These are phyloP conservation scores for Lumnitzera racemosa DNA, from an alignment of 345 rosid species.

Conservation along the genomic window DNA sequence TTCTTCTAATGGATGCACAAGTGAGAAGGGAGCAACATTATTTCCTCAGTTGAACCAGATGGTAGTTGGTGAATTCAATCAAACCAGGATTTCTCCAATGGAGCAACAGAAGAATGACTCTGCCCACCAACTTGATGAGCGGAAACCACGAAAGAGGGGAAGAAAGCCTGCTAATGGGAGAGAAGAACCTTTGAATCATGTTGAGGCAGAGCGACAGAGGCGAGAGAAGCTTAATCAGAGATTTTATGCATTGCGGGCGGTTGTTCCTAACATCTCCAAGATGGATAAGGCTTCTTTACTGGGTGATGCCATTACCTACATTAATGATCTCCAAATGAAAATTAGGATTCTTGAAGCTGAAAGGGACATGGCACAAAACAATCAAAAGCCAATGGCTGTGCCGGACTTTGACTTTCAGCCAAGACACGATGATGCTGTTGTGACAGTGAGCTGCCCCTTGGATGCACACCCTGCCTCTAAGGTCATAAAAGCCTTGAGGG, in stretches of 20 bases:
- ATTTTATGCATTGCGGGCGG: constrained; percentile 84
- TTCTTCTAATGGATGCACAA: constrained; percentile 37
- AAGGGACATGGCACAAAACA: constrained; percentile 40
- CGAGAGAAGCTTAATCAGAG: constrained; percentile 96
- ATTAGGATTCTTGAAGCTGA: constrained; percentile 74
- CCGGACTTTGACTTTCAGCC: constrained; percentile 69
- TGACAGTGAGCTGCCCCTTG: constrained; percentile 65
- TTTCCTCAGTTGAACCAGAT: constrained; percentile 41
- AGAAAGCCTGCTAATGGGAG: constrained; percentile 97
- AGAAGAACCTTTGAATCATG: constrained; percentile 92
- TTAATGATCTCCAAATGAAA: constrained; percentile 75
- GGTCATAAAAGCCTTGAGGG: constrained; percentile 53
- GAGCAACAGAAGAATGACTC: constrained; percentile 64
- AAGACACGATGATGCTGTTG: constrained; percentile 66
- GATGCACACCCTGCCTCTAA: constrained; percentile 67
- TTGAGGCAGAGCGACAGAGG: constrained; percentile 94
- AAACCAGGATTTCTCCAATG: constrained; percentile 28
- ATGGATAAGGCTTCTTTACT: constrained; percentile 96
- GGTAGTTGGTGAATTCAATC: constrained; percentile 32
- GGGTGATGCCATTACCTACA: constrained; percentile 80
- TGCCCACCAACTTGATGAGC: constrained; percentile 49
- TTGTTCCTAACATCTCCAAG: constrained; percentile 91
- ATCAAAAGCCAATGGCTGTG: constrained; percentile 29
- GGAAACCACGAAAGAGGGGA: constrained; percentile 91
- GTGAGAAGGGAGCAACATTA: constrained; percentile 39